Evolutionary conservation across 192 early-diverging fungal species (phyloP), one percentile per base, ranked within the genome.

Genomic region (Coemansia sp.): DNA sequence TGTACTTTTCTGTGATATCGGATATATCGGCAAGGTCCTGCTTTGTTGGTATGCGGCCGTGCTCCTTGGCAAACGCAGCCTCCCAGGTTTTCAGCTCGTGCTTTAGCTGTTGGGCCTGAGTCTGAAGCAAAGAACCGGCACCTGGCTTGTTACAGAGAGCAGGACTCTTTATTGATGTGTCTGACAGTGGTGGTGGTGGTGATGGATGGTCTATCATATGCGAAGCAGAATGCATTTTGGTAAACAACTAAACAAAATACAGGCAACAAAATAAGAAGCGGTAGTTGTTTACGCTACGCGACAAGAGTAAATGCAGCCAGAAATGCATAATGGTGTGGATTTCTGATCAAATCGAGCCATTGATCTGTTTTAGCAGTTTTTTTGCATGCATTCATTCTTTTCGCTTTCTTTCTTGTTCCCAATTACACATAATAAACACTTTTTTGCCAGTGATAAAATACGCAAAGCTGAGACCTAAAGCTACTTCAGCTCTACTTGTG

Each of bases 41-140:
- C 14, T 73, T 73, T n/a, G 62, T 67, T 8, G 76, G 70, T 2
- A 41, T 41, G 3, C 76, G 76, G 11, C 76, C 70, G 25, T 79
- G 58, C 11, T 50, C 59, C 30, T 37, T 59, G 34, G 65, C 52
- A 31, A 79, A 79, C 42, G 38, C 61, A 2, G 67, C 64, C 53
- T 79, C 76, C 76, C 76, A 79, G 50, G 41, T 50, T 44, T 79
- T 79, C 41, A 79, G 64, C 59, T 73, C 70, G 28, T 79, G 67
- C 61, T 79, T 79, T 44, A 79, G 71, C 25, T 68, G 44, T 25
- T 56, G 61, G 33, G 65, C 47, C 5, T 41, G 56, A 19, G 64
- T 41, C 23, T 59, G 62, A n/a, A 44, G 38, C 50, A 50, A 55
- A 11, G 37, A 4, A 3, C 42, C 25, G 15, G 8, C 22, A 25